Evolutionary conservation across 1,284 basidiomycete species (phyloP), one percentile per base, ranked within the genome.

Genomic region (Ustilago loliicola): DNA sequence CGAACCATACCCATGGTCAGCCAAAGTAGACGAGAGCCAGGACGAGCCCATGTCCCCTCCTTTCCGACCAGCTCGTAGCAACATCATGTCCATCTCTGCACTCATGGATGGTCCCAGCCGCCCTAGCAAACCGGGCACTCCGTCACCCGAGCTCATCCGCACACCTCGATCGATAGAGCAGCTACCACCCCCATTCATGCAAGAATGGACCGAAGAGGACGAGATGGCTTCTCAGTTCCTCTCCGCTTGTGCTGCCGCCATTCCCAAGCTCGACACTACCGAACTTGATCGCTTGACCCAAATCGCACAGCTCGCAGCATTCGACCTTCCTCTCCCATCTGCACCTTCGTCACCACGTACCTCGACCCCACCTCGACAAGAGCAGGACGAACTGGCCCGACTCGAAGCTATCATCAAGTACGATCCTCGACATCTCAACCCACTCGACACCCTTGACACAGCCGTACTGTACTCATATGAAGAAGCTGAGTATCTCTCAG

Each of bases 31-130:
- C 21, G 30, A 52, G 19, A 34, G 29, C 21, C 65, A 61, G 30
- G 62, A 69, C 30, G 62, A 74, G 30, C 68, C 68, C 29, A 65
- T 64, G 56, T 73, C 75, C 27, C 70, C 75, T 6, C 36, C 64
- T 9, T 58, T 47, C 11, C 71, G 71, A 45, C 71, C 75, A 13
- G 70, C 61, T 23, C 71, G 75, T 13, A 10, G 50, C 52, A 77
- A 77, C 61, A 71, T 77, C 61, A 77, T 77, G 75, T 77, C 75
- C 29, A 77, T 77, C 48, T 77, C 75, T 17, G 75, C 75, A 10
- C 66, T 77, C 48, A 73, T 77, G 67, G 60, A 61, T 52, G 67
- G 67, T 1, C 75, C 75, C 6, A 66, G 63, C 27, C 65, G 36
- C 11, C 59, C 75, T 3, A 23, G 29, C 3, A 65, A 54, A 58